Conservation (phyloP, 768 basidiomycete genomes). For the Pseudohyphozyma bogoriensis region DNA sequence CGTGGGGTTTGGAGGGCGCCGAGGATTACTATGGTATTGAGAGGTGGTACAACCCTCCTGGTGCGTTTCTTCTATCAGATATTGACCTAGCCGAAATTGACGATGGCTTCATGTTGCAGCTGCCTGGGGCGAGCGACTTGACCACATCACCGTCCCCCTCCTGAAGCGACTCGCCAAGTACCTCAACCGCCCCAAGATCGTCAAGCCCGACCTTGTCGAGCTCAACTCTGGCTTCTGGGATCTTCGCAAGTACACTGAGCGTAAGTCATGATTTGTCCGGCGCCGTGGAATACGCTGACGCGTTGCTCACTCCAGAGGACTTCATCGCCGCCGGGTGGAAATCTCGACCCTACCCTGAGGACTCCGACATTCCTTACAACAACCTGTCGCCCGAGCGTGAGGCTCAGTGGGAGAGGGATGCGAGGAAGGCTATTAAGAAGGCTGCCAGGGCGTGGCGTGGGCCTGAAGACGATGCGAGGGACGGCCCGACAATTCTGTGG, state of each 20-base stretch:
- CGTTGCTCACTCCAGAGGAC: constrained; percentile 15
- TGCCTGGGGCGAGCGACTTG: constrained; percentile 20
- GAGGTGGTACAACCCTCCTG: constrained; percentile 27
- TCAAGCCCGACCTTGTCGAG: constrained; percentile 23
- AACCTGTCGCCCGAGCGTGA: constrained; percentile 13
- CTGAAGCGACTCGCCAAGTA: constrained; percentile 15
- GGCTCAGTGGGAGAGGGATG: constrained; percentile 21
- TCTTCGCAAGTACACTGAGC: constrained; percentile 26
- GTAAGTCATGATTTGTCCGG: neutral
- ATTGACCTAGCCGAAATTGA: neutral
- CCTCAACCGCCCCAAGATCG: constrained; percentile 23
- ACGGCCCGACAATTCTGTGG: constrained; percentile 24
- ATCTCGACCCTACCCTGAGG: constrained; percentile 26
- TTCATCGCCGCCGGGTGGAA: constrained; percentile 22
- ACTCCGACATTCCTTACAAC: constrained; percentile 26
- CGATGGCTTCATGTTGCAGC: constrained; percentile 1
- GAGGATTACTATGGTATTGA: constrained; percentile 26
- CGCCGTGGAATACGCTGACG: too few relatives aligned
- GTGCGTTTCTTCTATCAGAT: neutral
- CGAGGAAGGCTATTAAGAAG: constrained; percentile 20
- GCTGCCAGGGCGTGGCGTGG: constrained; percentile 12
- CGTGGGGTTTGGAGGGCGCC: constrained; percentile 22
- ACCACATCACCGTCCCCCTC: constrained; percentile 17
- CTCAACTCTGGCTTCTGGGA: constrained; percentile 30
- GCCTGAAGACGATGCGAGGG: constrained; percentile 14